Base-by-base conservation (phyloP, 768 basidiomycete species). In the Russula emetica region DNA sequence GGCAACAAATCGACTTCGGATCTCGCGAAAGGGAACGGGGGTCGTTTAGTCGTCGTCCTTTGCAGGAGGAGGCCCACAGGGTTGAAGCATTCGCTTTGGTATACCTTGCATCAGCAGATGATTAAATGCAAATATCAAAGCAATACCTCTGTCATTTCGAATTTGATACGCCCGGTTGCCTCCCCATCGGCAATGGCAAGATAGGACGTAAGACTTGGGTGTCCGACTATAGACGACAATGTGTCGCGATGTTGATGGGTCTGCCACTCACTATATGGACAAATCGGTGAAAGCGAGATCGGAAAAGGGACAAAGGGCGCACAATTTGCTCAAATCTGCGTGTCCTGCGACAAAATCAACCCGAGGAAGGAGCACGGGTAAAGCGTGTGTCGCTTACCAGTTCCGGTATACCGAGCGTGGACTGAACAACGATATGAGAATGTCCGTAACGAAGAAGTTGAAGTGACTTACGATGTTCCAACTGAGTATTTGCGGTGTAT, bases 211-310 rank as follows among this genome's bases (percentile, higher is more conserved):
- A 99, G 77, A 0, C 91, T 82, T 4, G 93, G 83, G 74, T 99
- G 97, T 2, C 96, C 94, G 51, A 94, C 86, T 66, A 98, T 94
- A 10, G 95, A 90, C 26, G 95, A 79, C 65, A 92, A 78, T n/a
- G 94, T 95, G 74, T 98, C 96, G 47, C 96, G 86, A 77, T 98
- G 95, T 72, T 98, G 96, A 76, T 98, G 93, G 8, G 94, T 97
- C 52, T 96, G 76, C 96, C 96, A 98, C 72, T 98, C 96, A 76
- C 96, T 98, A 22, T 1, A 71, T 2, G 5, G 58, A 62, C 20
- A 36, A 44, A 60, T 47, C 44, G 44, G 9, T 67, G 54, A 56
- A 40, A 69, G 13, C 61, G 54, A 55, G 40, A 60, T 54, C 47
- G 36, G 38, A 52, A 66, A 34, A 45, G 30, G 13, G 0, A 10